These are phyloP conservation scores for Kodamaea nitidulidarum DNA, from an alignment of 805 yeast genomes.

Conservation along the genomic window DNA sequence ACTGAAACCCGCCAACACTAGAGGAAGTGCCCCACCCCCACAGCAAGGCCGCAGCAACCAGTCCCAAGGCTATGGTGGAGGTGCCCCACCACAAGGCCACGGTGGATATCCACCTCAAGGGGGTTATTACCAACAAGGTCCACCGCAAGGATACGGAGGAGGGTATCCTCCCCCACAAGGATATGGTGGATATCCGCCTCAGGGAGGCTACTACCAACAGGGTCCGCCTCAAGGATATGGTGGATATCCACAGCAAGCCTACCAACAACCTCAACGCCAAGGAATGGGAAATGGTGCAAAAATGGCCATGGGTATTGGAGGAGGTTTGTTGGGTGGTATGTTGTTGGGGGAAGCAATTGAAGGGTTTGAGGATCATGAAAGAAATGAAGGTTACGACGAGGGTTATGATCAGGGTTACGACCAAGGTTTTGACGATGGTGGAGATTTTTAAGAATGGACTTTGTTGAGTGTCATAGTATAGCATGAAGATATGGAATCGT, in stretches of 20 bases:
- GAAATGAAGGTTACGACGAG: constrained; percentile 30
- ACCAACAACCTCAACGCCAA: constrained; percentile 29
- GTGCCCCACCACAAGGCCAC: constrained; percentile 19
- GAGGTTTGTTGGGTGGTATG: constrained; percentile 61
- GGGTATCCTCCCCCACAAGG: constrained; percentile 4
- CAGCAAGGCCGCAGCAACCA: constrained; percentile 6
- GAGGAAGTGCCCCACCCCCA: constrained; percentile 11
- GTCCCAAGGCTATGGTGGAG: constrained; percentile 21
- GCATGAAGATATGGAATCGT: too few relatives aligned
- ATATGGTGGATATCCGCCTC: constrained; percentile 14
- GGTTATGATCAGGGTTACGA: constrained; percentile 30
- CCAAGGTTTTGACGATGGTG: constrained; percentile 25
- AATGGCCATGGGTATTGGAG: constrained; percentile 45
- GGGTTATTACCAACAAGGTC: constrained; percentile 15
- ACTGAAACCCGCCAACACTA: constrained; percentile 5
- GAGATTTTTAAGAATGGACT: constrained; percentile 10
- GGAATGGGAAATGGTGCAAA: constrained; percentile 37
- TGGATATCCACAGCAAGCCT: constrained; percentile 25
- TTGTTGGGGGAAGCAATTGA: constrained; percentile 44
- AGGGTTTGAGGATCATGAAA: constrained; percentile 22
- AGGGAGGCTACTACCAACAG: constrained; percentile 14
- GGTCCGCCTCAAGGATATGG: constrained; percentile 22
- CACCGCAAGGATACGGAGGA: constrained; percentile 25
- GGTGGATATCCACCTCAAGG: constrained; percentile 23
- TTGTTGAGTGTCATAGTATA: constrained; percentile 6